Evolutionary conservation across 257 asterid genomes (phyloP).

Genomic region (Knoxia roxburghii): DNA sequence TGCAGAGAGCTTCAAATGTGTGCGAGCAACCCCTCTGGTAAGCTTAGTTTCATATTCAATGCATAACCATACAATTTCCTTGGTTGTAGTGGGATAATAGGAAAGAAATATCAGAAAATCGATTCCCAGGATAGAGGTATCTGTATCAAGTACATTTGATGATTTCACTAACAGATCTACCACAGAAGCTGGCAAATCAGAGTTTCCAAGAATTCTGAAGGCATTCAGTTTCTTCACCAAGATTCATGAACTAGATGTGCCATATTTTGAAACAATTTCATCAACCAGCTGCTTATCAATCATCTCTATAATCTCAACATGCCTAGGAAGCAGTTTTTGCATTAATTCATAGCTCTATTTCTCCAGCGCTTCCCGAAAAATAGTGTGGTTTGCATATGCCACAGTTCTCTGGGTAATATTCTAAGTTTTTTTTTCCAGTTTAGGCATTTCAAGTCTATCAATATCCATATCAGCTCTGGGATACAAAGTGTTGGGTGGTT

Average conservation of each 20-base stretch:
- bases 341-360: slow-evolving; percentile 79
- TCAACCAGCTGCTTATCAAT: slow-evolving; percentile 74
- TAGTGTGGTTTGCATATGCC: slow-evolving; percentile 88
- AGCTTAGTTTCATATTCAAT: too few relatives aligned
- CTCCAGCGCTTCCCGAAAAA: slow-evolving; percentile 87
- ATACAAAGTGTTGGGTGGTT: slow-evolving; percentile 88
- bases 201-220: slow-evolving; percentile 75
- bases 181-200: slow-evolving; percentile 59
- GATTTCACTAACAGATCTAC: slow-evolving; percentile 29
- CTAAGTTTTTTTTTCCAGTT: slow-evolving; percentile 82
- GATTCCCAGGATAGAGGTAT: too few relatives aligned
- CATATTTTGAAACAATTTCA: slow-evolving; percentile 55
- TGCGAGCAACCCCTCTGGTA: too few relatives aligned
- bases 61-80: too few relatives aligned
- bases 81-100: too few relatives aligned
- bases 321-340: slow-evolving; percentile 81
- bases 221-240: slow-evolving; percentile 49
- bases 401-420: slow-evolving; percentile 73
- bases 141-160: too few relatives aligned
- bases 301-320: slow-evolving; percentile 74
- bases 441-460: slow-evolving; percentile 74
- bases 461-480: slow-evolving; percentile 78
- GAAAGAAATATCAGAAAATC: too few relatives aligned
- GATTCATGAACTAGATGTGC: slow-evolving; percentile 44
- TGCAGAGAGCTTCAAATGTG: too few relatives aligned